Percentiles rank a stretch among this genome's conserved stretches.
Evolutionary conservation across 441 rosid species (phyloP).

Genomic region (Adansonia rubrostipa): DNA sequence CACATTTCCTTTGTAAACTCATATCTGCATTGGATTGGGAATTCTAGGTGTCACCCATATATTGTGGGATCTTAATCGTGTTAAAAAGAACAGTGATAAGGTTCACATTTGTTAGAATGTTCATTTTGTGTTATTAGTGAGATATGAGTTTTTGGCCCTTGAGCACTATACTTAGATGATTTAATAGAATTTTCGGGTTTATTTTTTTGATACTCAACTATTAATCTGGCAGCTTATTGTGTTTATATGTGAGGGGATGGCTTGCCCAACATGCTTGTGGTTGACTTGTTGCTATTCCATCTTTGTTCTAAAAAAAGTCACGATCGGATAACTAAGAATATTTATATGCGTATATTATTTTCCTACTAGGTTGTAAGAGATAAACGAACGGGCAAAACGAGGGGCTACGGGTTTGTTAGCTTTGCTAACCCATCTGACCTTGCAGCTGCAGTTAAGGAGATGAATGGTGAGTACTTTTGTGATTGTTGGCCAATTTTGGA

Average conservation of each 20-base stretch:
- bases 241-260: background rate
- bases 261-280: slow-evolving; percentile 1
- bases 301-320: background rate
- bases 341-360: slow-evolving; percentile 10
- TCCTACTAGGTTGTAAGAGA: slow-evolving; percentile 87
- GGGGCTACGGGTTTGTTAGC: slow-evolving; percentile 97
- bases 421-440: slow-evolving; percentile 80
- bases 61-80: background rate
- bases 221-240: background rate
- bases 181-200: background rate
- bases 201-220: background rate
- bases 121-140: background rate
- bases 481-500: slow-evolving; percentile 10
- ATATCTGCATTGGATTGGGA: background rate
- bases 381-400: slow-evolving; percentile 94
- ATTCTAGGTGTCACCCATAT: no score
- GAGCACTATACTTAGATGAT: background rate
- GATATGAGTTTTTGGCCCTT: background rate
- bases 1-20: background rate
- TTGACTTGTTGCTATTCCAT: background rate
- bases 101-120: background rate
- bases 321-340: background rate
- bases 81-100: background rate
- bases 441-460: slow-evolving; percentile 89
- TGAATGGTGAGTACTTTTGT: slow-evolving; percentile 67